Evolutionary conservation across 129 eudicot species (phyloP).

Genomic region (carrot (Daucus carota)): DNA sequence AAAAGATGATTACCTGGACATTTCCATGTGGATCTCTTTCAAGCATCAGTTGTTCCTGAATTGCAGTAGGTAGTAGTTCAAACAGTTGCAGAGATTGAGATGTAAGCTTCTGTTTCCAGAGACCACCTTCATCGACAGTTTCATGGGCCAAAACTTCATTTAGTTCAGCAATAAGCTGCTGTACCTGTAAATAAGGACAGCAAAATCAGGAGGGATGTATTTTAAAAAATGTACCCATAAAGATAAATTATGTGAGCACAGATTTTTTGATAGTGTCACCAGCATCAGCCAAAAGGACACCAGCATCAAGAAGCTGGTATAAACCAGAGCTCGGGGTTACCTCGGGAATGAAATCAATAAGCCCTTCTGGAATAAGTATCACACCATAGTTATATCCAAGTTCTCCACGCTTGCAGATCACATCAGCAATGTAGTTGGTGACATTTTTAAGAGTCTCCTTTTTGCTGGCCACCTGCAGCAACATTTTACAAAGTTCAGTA

Average conservation of each 20-base stretch:
- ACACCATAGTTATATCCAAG: constrained; percentile 93
- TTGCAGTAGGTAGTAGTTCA: constrained; percentile 88
- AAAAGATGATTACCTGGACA: constrained; percentile 60
- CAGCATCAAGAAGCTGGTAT: neutral
- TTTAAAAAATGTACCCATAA: neutral
- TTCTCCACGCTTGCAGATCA: constrained; percentile 82
- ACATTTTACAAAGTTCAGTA: constrained; percentile 5
- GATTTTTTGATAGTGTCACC: neutral
- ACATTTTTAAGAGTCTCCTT: constrained; percentile 78
- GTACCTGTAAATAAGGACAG: constrained; percentile 52
- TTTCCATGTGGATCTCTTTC: constrained; percentile 99
- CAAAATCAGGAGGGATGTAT: neutral
- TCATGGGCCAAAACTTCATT: constrained; percentile 95
- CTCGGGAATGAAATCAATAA: constrained; percentile 98
- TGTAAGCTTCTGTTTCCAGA: constrained; percentile 80
- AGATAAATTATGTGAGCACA: constrained; percentile 2
- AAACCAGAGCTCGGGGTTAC: constrained; percentile 19
- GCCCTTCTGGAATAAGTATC: constrained; percentile 91
- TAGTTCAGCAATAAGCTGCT: constrained; percentile 82
- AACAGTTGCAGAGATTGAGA: constrained; percentile 67
- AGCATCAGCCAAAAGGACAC: neutral
- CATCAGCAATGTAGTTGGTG: constrained; percentile 85
- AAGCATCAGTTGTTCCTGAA: constrained; percentile 93
- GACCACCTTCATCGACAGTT: constrained; percentile 70
- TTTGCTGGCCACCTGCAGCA: constrained; percentile 71